Evolutionary conservation across 2,329 filamentous ascomycete species (phyloP), one percentile per base, ranked within the genome.

Genomic region (Fusarium sp.): DNA sequence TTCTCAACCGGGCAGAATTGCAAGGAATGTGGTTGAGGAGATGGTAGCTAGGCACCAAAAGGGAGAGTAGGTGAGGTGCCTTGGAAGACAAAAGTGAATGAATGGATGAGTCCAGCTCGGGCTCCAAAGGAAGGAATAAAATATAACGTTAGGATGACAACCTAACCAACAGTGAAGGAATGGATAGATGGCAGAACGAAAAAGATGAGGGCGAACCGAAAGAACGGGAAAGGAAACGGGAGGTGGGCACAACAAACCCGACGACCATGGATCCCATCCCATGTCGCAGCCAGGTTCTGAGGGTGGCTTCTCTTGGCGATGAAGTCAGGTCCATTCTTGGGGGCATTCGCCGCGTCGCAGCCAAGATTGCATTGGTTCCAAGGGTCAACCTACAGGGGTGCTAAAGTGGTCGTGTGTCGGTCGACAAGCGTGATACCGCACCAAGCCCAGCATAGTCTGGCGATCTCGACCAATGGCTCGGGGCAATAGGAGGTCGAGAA

Each of bases 331-430:
- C 64, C 54, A 65, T 63, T 61, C 64, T 63, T 57, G 45, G 54
- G 48, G 58, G 61, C 43, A 64, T 60, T 74, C 45, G 62, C 56
- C 69, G 59, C 75, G 75, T 79, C 69, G 65, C 74, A 77, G 64
- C 54, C 75, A 77, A 79, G 74, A 79, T 79, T 79, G 65, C 76
- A 72, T 69, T 64, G 68, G 77, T 79, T 78, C 77, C 77, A 79
- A 79, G 77, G 77, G 77, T 79, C 77, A 78, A 48, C 59, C 67
- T 63, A 71, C 73, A 75, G 69, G 76, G 77, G 67, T 70, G 33
- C 39, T 52, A 65, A 67, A 67, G 61, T 69, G 60, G 67, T 67
- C 64, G 73, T 76, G 73, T 67, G 65, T 72, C 54, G 59, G 39
- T 64, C 58, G 61, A 29, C 29, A 27, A 50, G 39, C 27, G 75